Base-by-base conservation (phyloP, 179 eudicot genomes). In the Nepenthes alata region DNA sequence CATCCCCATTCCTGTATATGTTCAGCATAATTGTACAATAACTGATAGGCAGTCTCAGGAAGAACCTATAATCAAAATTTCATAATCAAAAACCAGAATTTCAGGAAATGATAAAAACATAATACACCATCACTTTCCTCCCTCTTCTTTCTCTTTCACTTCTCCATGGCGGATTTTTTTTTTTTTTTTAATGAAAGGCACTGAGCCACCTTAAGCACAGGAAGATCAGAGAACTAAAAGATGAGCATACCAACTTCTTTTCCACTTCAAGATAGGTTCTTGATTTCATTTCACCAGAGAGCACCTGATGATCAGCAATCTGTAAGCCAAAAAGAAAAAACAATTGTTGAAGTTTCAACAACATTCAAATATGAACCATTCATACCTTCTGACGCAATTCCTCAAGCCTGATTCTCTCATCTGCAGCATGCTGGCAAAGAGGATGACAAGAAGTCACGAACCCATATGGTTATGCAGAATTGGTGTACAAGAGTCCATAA, bases 361-460 rank as follows among this genome's bases (percentile, higher is more conserved):
- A 56, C 11, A 4, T 37, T 37, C 37, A 35, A 37, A 16, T 37
- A 35, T 6, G 37, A 2, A 25, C 4, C 4, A 6, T 41, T 39
- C 36, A 39, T 81, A 93, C 98, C 99, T 90, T 87, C 35, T 72
- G 67, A 58, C 89, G 95, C 73, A 94, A 72, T 58, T 90, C 99
- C 79, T 94, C 99, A 69, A 94, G 80, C 65, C 89, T 85, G 58
- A 94, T 90, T 75, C 99, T 79, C 77, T 94, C 99, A 75, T 94
- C 99, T 16, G 99, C 99, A 65, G 99, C 99, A 77, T 94, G 99
- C 99, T 94, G 91, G 36, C 75, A 72, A 71, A 50, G 60, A 74
- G 60, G 16, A 64, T 13, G 73, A 53, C 64, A 54, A 45, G 37
- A 53, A 37, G 64, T 69, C 38, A 76, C 13, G 56, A 62, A 59